Evolutionary conservation across 1,284 basidiomycete genomes (phyloP), one percentile per base, ranked within the genome.

Genomic region (Malassezia nana): DNA sequence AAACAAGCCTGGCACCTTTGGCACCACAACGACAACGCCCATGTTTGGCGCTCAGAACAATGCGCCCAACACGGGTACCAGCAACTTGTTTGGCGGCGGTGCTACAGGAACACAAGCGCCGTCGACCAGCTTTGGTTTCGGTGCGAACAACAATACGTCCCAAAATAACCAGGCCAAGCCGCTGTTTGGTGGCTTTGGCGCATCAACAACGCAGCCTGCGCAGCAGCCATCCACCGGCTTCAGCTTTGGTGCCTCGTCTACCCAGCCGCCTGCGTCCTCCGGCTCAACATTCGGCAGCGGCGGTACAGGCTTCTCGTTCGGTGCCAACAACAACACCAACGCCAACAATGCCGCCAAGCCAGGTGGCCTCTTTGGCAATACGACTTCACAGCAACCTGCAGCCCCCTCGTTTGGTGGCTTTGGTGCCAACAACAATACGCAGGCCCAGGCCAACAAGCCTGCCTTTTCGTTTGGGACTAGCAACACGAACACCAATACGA

Each of bases 341-440:
- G 28, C 50, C 1, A 39, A 40, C 13, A 38, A 33, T 6, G 7
- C 15, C 2, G 10, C 50, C 22, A 67, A 56, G 50, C 54, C 54
- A 3, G 64, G 76, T 3, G 76, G 79, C 43, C 67, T 84, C 13
- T 84, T 86, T 63, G 79, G 81, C 20, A 62, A 51, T 26, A 59
- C 66, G 12, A 57, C 51, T 38, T 52, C 48, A 16, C 55, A 58
- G 42, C 60, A 58, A 3, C 53, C 69, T 9, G 24, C 41, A n/a
- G 28, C 40, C 7, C 60, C 62, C 7, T 55, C 70, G 24, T 70
- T 68, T 49, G 64, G 62, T 39, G 63, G 61, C 6, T 64, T 64
- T 32, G 63, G 59, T 43, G 33, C 49, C 7, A 31, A 33, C 33
- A 39, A 49, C 22, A 50, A 46, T 13, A 46, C 39, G 22, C 53